Percentiles rank a stretch among this genome's conserved stretches.
Evolutionary conservation across 1,284 basidiomycete species (phyloP).

Genomic region (Albatrellus sp.): DNA sequence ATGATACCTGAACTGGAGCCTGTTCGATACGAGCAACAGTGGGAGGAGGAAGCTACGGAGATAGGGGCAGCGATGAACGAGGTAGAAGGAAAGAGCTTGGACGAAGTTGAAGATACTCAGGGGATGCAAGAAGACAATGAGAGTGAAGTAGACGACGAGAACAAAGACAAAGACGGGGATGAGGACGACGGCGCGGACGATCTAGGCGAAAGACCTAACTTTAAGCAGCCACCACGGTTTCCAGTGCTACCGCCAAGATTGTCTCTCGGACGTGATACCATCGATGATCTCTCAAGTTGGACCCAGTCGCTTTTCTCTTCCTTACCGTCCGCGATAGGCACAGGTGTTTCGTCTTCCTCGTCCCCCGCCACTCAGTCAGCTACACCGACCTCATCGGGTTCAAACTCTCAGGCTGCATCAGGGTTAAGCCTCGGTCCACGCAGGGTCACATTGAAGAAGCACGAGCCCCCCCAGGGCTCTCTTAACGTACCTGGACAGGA

Average conservation of each 20-base stretch:
- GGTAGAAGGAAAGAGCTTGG: background rate
- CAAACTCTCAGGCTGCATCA: background rate
- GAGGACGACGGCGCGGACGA: background rate
- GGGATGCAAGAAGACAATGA: background rate
- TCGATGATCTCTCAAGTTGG: constrained; percentile 19
- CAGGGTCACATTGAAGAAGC: background rate
- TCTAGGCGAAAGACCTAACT: constrained; percentile 10
- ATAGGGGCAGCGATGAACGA: too few relatives aligned
- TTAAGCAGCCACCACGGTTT: constrained; percentile 13
- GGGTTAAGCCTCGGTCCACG: background rate
- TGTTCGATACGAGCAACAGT: too few relatives aligned
- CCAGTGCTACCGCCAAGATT: constrained; percentile 37
- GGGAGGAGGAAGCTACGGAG: too few relatives aligned
- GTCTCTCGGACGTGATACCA: constrained; percentile 32
- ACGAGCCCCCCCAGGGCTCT: too few relatives aligned
- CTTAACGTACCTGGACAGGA: background rate
- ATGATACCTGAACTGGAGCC: background rate
- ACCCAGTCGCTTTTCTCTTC: constrained; percentile 16
- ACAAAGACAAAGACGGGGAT: constrained; percentile 1
- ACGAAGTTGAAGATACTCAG: background rate
- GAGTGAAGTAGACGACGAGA: constrained; percentile 8
- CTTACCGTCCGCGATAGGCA: constrained; percentile 10
- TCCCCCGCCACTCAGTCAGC: background rate
- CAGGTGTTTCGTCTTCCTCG: background rate
- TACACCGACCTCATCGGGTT: constrained; percentile 1